phyloP scores from a whole-genome alignment of 495 filamentous ascomycete species.

The Talaromyces adpressus region DNA sequence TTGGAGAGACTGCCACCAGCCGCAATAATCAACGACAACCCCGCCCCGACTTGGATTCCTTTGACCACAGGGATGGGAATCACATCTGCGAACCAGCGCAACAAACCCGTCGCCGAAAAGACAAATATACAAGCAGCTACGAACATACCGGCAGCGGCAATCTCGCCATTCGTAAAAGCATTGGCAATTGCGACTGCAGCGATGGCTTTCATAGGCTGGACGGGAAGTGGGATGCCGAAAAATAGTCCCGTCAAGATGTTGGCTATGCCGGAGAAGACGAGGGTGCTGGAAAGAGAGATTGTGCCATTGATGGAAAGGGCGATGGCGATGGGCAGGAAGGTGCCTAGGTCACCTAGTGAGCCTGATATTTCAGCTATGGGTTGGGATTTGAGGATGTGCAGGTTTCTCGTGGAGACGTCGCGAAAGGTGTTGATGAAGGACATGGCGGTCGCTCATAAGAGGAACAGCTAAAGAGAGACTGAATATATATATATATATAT shows the following conservation, averaged over 20 bases:
- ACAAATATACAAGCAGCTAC: constrained; percentile 65
- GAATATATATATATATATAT: background rate
- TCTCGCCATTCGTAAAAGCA: constrained; percentile 55
- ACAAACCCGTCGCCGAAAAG: constrained; percentile 67
- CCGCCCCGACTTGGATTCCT: constrained; percentile 90
- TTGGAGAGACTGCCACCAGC: constrained; percentile 56
- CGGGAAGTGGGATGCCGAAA: constrained; percentile 81
- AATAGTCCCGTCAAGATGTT: constrained; percentile 75
- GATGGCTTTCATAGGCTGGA: constrained; percentile 90
- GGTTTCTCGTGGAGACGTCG: constrained; percentile 33
- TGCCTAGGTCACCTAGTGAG: constrained; percentile 84
- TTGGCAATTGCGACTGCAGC: constrained; percentile 76
- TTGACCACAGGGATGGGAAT: constrained; percentile 85
- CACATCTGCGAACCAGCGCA: constrained; percentile 58
- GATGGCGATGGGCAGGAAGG: constrained; percentile 81
- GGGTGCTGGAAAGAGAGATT: constrained; percentile 73
- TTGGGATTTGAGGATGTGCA: constrained; percentile 39
- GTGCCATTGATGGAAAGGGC: constrained; percentile 67
- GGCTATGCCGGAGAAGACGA: constrained; percentile 79
- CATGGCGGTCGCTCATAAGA: background rate
- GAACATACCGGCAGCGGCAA: constrained; percentile 71
- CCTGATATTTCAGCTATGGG: constrained; percentile 83
- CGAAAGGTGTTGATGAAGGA: constrained; percentile 17
- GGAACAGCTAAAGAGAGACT: too few species aligned
- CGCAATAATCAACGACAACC: constrained; percentile 68